These are phyloP conservation scores for Ustilago sp. DNA, from an alignment of 1,284 basidiomycete species.

Conservation along the genomic window DNA sequence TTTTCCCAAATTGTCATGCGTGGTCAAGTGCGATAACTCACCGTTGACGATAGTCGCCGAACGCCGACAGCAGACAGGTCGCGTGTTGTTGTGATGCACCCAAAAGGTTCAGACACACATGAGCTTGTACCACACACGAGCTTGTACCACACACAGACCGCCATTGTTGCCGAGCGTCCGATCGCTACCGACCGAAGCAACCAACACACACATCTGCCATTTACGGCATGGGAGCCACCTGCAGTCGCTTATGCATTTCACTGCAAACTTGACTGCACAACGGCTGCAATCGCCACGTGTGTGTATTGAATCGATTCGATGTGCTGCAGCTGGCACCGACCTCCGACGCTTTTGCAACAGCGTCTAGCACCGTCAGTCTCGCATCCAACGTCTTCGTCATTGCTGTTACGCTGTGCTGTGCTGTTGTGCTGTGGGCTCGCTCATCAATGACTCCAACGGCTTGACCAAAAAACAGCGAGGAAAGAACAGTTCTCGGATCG, in stretches of 20 bases:
- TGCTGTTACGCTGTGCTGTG: background rate
- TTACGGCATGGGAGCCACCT: background rate
- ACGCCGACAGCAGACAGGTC: background rate
- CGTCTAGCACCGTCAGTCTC: background rate
- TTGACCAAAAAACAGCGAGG: background rate
- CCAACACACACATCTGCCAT: background rate
- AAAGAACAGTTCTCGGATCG: constrained; percentile 5
- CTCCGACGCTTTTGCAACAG: constrained; percentile 6
- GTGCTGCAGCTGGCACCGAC: constrained; percentile 14
- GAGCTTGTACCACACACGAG: constrained; percentile 5
- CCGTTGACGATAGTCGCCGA: constrained; percentile 8
- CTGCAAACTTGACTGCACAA: background rate
- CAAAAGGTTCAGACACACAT: constrained; percentile 10
- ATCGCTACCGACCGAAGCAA: constrained; percentile 16
- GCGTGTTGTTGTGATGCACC: constrained; percentile 14
- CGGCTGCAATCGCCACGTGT: constrained; percentile 9
- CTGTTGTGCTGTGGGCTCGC: too few species aligned
- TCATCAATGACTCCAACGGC: background rate
- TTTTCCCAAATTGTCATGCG: too few species aligned
- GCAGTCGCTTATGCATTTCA: background rate
- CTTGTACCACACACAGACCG: constrained; percentile 3
- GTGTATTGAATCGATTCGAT: constrained; percentile 9
- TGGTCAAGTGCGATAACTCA: too few species aligned
- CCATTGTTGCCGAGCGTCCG: constrained; percentile 20
- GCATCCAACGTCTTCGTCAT: background rate